These are phyloP conservation scores for Melampsora abietis-canadensis DNA, from an alignment of 1,284 basidiomycete genomes.

Conservation along the genomic window DNA sequence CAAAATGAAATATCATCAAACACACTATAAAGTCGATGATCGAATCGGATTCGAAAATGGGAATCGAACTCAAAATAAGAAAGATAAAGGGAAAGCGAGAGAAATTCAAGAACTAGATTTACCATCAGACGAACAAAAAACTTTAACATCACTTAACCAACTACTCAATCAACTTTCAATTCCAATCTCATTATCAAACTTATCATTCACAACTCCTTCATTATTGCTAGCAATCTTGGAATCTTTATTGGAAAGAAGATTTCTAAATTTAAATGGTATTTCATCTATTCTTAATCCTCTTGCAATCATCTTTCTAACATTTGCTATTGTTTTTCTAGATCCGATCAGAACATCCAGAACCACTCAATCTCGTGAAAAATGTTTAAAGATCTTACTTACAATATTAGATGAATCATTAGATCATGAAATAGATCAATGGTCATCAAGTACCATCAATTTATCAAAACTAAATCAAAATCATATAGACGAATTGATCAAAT, in stretches of 20 bases:
- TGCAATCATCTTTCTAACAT: no score
- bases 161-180: constrained; percentile 18
- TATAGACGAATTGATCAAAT: constrained; percentile 6
- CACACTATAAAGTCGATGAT: no score
- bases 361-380: constrained; percentile 20
- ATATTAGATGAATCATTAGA: constrained; percentile 12
- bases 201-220: constrained; percentile 24
- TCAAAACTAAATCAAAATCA: constrained; percentile 8
- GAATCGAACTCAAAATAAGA: no score
- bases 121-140: no score
- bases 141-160: not conserved
- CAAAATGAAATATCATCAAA: no score
- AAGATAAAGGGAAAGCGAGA: no score
- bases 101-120: no score
- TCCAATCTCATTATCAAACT: constrained; percentile 18
- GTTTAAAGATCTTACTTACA: constrained; percentile 19
- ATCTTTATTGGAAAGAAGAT: constrained; percentile 29
- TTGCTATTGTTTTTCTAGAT: not conserved
- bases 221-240: constrained; percentile 25
- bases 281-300: not conserved
- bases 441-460: constrained; percentile 12
- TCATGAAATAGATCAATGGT: constrained; percentile 12
- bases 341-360: constrained; percentile 17
- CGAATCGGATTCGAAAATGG: no score
- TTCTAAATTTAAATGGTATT: constrained; percentile 25